Evolutionary conservation across 139 green algal genomes (phyloP), one percentile per base, ranked within the genome.

Genomic region (Edaphochlamys debaryana): DNA sequence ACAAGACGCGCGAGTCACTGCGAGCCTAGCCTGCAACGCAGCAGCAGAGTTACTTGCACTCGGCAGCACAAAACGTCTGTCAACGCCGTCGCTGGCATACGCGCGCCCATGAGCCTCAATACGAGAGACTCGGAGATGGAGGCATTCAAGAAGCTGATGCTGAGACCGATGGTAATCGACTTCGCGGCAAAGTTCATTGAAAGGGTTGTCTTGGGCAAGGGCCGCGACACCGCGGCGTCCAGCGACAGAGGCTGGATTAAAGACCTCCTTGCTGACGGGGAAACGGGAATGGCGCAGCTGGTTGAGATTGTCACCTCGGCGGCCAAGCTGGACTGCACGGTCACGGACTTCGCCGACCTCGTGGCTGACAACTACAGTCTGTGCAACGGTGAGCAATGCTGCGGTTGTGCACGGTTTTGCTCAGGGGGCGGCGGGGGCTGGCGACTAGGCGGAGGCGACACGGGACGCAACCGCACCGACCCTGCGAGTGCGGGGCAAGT

Each of bases 351-450:
- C 34, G 63, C 63, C 32, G 63, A 25, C 7, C 42, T 69, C 13
- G 34, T 34, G 4, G 63, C 41, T 25, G 34, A 27, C 9, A 74
- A 74, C 68, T 58, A 40, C 68, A 58, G 27, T 40, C 40, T 74
- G 41, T 41, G 41, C 41, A 58, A 74, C 40, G 68, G 68, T 74
- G 68, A 67, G 60, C 11, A 20, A n/a, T n/a, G n/a, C n/a, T n/a
- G n/a, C n/a, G n/a, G n/a, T n/a, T n/a, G n/a, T n/a, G n/a, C n/a
- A n/a, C n/a, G n/a, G n/a, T n/a, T n/a, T n/a, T n/a, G n/a, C n/a
- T n/a, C n/a, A n/a, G n/a, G n/a, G n/a, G n/a, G n/a, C n/a, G n/a
- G n/a, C n/a, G n/a, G n/a, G n/a, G n/a, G n/a, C n/a, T n/a, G n/a
- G n/a, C n/a, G n/a, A n/a, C n/a, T n/a, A n/a, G n/a, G n/a, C n/a